Percentiles rank a stretch among this genome's conserved stretches.
Conservation (phyloP, 331 rosid species). For the Arachis monticola region DNA sequence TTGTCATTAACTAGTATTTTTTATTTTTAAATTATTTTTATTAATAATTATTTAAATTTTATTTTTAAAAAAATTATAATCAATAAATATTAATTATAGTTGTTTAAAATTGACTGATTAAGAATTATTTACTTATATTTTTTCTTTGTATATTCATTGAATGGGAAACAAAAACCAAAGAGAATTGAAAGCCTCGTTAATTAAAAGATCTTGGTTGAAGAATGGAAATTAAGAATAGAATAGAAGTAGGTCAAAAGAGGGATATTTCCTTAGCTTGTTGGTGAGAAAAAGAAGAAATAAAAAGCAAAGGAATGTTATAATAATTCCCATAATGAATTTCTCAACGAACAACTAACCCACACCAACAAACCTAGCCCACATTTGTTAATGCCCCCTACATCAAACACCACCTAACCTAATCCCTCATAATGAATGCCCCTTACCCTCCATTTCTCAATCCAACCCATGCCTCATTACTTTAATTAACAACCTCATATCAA, state of each 20-base stretch:
- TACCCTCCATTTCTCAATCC: conserved; percentile 38
- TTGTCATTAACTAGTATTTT: too few relatives aligned
- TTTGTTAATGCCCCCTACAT: conserved; percentile 46
- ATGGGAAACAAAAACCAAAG: neutral
- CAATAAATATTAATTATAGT: too few relatives aligned
- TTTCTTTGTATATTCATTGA: too few relatives aligned
- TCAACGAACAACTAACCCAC: conserved; percentile 59
- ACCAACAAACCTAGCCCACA: conserved; percentile 63
- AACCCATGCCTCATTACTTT: conserved; percentile 19
- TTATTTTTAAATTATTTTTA: too few relatives aligned
- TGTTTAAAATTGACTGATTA: too few relatives aligned
- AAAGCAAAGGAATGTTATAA: conserved; percentile 38
- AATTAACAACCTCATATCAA: neutral
- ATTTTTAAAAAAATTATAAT: too few relatives aligned
- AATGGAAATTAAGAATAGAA: conserved; percentile 17
- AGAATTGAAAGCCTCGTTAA: neutral
- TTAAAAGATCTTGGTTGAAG: conserved; percentile 8
- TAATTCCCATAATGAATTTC: conserved; percentile 61
- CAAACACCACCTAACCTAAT: conserved; percentile 52
- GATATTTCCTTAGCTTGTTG: neutral
- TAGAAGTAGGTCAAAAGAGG: neutral
- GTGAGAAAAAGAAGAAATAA: neutral
- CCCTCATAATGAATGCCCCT: conserved; percentile 42
- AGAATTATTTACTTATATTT: too few relatives aligned
- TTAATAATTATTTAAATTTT: too few relatives aligned